Base-by-base conservation (phyloP, 805 yeast genomes). In the Maudiozyma bulderi region DNA sequence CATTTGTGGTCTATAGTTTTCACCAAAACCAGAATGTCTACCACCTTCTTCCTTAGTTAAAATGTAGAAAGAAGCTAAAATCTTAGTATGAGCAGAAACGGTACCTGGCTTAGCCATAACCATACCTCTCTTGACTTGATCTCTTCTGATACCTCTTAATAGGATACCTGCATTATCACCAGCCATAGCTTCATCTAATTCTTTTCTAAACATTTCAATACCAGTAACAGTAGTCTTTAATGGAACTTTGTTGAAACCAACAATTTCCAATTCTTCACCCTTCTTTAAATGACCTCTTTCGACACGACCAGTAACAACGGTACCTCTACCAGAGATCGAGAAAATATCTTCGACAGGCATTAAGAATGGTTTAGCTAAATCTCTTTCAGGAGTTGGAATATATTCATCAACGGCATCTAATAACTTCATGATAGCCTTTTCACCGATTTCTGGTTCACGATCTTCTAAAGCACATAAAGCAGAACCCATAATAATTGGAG, bases 121-220 rank as follows among this genome's bases (percentile, higher is more conserved):
- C 98, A 91, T 91, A 75, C 99, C 99, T 76, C 99, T 86, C 72
- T 80, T 78, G 61, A 93, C 77, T 68, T 93, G 95, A 65, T 93
- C 99, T 77, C 97, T 88, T 82, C 89, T 90, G 70, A 91, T 81
- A 80, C 98, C 98, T 80, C 99, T 89, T 70, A 93, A 79, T 70
- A 93, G 77, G 62, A 93, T 81, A 74, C 99, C 99, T 69, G 96
- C 95, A 73, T 95, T 93, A 76, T 93, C 99, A 78, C 99, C 99
- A 66, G 96, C 99, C 83, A 85, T 85, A 58, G 98, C 98, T 64
- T 82, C 78, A 74, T 90, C 98, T 65, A 93, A 82, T 71, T 93
- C 98, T 80, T 93, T 93, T 82, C 89, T 90, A 83, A 93, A 93
- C 97, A 90, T 91, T 80, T 93, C 99, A 66, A 93, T 88, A 74